A percentile compares a stretch with the other conserved stretches of the same genome.
Conservation (phyloP, 148 eudicot species). For the Dysphania ambrosioides region DNA sequence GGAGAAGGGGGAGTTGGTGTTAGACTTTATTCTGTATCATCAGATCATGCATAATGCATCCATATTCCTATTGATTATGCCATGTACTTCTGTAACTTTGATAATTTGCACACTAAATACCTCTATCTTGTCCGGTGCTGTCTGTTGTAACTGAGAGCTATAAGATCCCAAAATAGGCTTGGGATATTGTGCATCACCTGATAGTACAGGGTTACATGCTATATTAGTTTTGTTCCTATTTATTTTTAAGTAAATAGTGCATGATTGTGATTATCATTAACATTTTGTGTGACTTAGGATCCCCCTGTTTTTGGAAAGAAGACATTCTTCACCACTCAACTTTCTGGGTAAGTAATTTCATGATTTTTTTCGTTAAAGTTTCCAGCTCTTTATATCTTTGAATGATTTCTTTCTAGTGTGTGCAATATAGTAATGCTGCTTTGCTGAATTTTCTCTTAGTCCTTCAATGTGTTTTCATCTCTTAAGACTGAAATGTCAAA, state of each 20-base stretch:
- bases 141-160: background rate
- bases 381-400: background rate
- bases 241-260: background rate
- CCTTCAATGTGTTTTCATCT: background rate
- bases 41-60: background rate
- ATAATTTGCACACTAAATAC: background rate
- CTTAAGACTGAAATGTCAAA: background rate
- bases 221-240: background rate
- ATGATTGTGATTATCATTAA: constrained; percentile 7
- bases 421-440: background rate
- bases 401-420: background rate
- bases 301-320: constrained; percentile 89
- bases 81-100: background rate
- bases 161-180: background rate
- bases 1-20: background rate
- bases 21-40: too few relatives aligned
- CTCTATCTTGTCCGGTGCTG: background rate
- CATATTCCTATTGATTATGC: background rate
- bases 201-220: background rate
- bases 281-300: constrained; percentile 49
- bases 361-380: background rate
- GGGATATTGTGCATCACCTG: background rate
- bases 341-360: constrained; percentile 59
- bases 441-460: background rate
- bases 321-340: constrained; percentile 47